Base-by-base conservation (phyloP, 2,329 filamentous ascomycete species). In the Ascocoryne sarcoides region DNA sequence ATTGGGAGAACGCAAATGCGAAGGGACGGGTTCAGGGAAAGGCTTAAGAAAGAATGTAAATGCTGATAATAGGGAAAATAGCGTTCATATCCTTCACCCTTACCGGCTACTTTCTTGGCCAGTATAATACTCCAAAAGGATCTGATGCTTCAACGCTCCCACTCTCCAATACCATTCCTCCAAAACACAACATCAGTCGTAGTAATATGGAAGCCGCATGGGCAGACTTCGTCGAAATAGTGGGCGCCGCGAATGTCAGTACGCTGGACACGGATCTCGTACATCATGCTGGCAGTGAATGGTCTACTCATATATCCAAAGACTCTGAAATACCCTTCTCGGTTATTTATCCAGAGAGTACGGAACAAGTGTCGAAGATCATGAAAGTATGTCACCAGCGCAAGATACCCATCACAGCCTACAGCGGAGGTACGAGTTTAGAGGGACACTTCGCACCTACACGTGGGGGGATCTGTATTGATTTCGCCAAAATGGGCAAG, bases 391-490 rank as follows among this genome's bases (percentile, higher is more conserved):
- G 89, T 65, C 85, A 94, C 60, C 63, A 68, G 55, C 71, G 89
- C 30, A 71, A 72, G 42, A 92, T 95, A 47, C 89, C 89, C 4
- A 86, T 95, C 17, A 89, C 85, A 3, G 82, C 81, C 2, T 94
- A 88, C 65, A 87, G 82, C 42, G 89, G 89, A 32, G 89, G 89
- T 23, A 95, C 89, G 5, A 89, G 83, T 55, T 68, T 95, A 21
- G 89, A 95, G 63, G 89, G 89, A 1, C 86, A 95, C 62, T 94
- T 84, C 62, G 79, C 86, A 1, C 77, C 87, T 2, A 95, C 87
- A 12, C 69, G 79, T 50, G 83, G 85, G 42, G 89, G 89, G 15
- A 77, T 95, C 21, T 90, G 84, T 53, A 74, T 95, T 54, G 86
- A 95, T 62, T 93, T 95, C 60, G 73, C 73, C 37, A 75, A 81